phyloP scores from a whole-genome alignment of 2,329 filamentous ascomycete genomes.

The Knufia petricola region DNA sequence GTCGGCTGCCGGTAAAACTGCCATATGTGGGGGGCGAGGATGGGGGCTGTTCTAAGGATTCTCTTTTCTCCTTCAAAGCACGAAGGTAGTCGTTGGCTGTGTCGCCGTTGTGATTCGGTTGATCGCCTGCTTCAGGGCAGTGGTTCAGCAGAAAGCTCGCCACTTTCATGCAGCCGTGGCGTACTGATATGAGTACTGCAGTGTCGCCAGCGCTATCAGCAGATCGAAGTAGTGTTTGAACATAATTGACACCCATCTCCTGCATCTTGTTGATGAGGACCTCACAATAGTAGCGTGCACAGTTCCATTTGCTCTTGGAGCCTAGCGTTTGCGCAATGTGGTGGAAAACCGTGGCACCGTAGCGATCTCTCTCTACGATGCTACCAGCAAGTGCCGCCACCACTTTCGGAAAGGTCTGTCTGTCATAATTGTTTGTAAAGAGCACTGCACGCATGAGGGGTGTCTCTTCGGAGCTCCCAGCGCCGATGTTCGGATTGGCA shows the following conservation, averaged over 20 bases:
- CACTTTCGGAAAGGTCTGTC: constrained; percentile 76
- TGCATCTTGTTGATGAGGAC: constrained; percentile 78
- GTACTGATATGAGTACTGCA: constrained; percentile 74
- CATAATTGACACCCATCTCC: constrained; percentile 63
- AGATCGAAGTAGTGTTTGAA: constrained; percentile 69
- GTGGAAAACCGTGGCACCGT: constrained; percentile 82
- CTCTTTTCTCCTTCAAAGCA: constrained; percentile 39
- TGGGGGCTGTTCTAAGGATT: constrained; percentile 42
- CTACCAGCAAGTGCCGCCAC: constrained; percentile 76
- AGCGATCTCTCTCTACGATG: constrained; percentile 67
- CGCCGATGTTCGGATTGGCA: constrained; percentile 64
- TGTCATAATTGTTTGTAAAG: constrained; percentile 96
- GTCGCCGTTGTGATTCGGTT: constrained; percentile 71
- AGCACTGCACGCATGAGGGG: constrained; percentile 89
- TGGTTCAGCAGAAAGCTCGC: constrained; percentile 60
- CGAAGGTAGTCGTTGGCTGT: constrained; percentile 79
- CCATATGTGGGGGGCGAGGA: constrained; percentile 49
- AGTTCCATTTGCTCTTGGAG: constrained; percentile 76
- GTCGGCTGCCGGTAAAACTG: constrained; percentile 13
- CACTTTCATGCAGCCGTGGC: constrained; percentile 73
- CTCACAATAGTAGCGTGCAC: constrained; percentile 87
- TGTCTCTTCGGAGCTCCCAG: constrained; percentile 72
- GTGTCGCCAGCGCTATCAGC: constrained; percentile 86
- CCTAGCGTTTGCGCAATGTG: constrained; percentile 85
- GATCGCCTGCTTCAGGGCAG: constrained; percentile 66